Percentiles rank a stretch among this genome's conserved stretches.
Evolutionary conservation across 192 early-diverging fungal species (phyloP).

Genomic region (Linnemannia elongata): DNA sequence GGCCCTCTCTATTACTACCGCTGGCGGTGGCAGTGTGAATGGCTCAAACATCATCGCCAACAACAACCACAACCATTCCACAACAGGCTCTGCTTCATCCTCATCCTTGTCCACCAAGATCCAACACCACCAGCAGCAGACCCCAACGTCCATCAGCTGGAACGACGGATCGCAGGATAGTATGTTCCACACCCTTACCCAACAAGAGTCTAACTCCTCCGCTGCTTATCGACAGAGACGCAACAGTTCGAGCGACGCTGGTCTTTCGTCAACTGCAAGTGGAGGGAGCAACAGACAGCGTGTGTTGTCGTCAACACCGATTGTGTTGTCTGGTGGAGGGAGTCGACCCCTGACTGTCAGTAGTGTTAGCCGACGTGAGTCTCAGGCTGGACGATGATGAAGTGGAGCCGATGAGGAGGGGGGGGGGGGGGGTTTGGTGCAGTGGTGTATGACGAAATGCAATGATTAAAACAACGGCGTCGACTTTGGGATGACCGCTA

Average conservation of each 20-base stretch:
- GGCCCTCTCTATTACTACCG: not conserved
- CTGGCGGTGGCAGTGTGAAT: not conserved
- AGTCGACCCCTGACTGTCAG: not conserved
- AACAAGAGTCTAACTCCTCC: slow-evolving; percentile 1
- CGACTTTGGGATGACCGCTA: no score
- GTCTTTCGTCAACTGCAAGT: not conserved
- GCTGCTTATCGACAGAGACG: not conserved
- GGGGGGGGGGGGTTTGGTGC: no score
- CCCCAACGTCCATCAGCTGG: not conserved
- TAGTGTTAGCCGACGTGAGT: not conserved
- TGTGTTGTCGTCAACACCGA: not conserved
- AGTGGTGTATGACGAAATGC: no score
- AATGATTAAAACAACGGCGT: no score
- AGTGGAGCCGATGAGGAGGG: no score
- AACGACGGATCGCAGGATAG: not conserved
- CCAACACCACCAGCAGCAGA: not conserved
- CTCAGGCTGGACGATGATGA: not conserved
- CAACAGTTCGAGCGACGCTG: not conserved
- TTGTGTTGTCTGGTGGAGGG: not conserved
- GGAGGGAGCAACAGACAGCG: slow-evolving; percentile 17
- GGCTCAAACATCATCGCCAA: not conserved
- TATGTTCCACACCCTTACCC: not conserved
- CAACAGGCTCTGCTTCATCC: not conserved
- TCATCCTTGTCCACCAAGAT: not conserved
- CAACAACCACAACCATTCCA: not conserved